Evolutionary conservation across 345 rosid species (phyloP).

Genomic region (Sisymbrium altissimum): DNA sequence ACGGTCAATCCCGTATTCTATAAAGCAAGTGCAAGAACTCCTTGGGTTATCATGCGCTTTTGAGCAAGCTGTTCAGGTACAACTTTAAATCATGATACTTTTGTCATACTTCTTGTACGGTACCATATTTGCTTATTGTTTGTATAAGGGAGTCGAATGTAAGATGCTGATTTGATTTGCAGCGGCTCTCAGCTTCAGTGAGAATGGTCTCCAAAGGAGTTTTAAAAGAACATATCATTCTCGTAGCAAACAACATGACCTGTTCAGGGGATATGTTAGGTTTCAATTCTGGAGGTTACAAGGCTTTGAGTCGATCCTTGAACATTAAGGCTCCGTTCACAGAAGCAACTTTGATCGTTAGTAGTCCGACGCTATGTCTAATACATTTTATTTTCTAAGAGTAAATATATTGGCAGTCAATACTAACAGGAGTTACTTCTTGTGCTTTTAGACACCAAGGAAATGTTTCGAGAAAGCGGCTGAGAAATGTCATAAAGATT

Average conservation of each 20-base stretch:
- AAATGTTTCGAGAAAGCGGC: conserved; percentile 93
- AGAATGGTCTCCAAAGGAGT: conserved; percentile 81
- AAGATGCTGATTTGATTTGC: conserved; percentile 32
- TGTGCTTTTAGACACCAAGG: conserved; percentile 59
- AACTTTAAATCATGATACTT: background rate
- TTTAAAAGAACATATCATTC: conserved; percentile 81
- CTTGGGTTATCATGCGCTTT: conserved; percentile 89
- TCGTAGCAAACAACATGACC: conserved; percentile 84
- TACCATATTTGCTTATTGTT: background rate
- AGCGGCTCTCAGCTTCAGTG: conserved; percentile 90
- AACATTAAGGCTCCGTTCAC: conserved; percentile 90
- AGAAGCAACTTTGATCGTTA: conserved; percentile 86
- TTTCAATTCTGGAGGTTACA: conserved; percentile 82
- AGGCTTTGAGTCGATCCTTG: conserved; percentile 63
- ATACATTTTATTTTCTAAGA: conserved; percentile 10
- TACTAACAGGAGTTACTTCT: background rate
- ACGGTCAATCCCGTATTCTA: conserved; percentile 81
- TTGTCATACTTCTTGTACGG: background rate
- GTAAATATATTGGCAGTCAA: background rate
- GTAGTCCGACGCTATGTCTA: conserved; percentile 29
- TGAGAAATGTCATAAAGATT: conserved; percentile 72
- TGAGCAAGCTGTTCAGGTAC: conserved; percentile 92
- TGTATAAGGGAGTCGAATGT: conserved; percentile 2
- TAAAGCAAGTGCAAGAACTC: conserved; percentile 86
- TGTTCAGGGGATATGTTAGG: conserved; percentile 86